Base-by-base conservation (phyloP, 495 filamentous ascomycete genomes). In the Talaromyces thailandensis region DNA sequence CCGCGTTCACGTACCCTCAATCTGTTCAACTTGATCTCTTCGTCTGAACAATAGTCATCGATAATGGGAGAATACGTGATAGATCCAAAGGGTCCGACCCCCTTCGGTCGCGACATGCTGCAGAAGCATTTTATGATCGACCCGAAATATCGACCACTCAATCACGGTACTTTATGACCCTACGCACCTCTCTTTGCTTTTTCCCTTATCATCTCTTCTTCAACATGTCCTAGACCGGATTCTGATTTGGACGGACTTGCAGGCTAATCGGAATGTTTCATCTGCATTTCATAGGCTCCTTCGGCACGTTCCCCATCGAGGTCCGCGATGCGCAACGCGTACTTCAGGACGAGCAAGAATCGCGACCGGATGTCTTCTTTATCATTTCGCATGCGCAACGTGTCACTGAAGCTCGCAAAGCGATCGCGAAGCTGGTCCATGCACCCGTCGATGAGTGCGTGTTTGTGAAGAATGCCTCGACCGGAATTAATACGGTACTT, bases 381-480 rank as follows among this genome's bases (percentile, higher is more conserved):
- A 84, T 88, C 21, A 85, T 83, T 64, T 75, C 80, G 0, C 83
- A 84, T 60, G 80, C 84, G 0, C 37, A 72, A 2, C 71, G 84
- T 14, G 81, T 96, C 0, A 83, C 88, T 67, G 68, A 81, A 51
- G 84, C 84, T 4, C 88, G 93, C 18, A 69, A 60, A 2, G 85
- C 84, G 5, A 69, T 93, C 12, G 88, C 92, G 0, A 65, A 72
- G 3, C 64, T 90, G 18, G 76, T 97, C 53, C 74, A 86, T 61
- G 84, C 81, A 1, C 84, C 85, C 2, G 66, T 74, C 28, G 75
- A 84, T 1, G 87, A 87, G 21, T 75, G 87, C 52, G 92, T 95
- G 3, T 86, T 92, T 59, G 88, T 96, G 11, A 80, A 84, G 45
- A 96, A 97, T 73, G 88, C 90, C 52, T 93, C 91, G 0, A 86